These are phyloP conservation scores for Schoenoplectus tabernaemontani DNA, from an alignment of 202 grass and related monocot genomes.

Conservation along the genomic window DNA sequence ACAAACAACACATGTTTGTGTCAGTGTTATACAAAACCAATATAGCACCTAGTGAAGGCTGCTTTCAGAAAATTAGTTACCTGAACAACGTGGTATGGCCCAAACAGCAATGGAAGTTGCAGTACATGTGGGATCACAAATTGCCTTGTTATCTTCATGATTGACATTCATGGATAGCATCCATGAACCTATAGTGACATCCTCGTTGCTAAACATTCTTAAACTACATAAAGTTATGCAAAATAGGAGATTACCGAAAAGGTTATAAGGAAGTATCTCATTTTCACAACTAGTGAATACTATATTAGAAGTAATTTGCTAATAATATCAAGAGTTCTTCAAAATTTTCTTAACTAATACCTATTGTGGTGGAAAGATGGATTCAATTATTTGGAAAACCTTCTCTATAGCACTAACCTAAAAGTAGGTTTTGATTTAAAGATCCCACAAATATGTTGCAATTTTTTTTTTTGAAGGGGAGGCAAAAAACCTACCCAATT, in stretches of 20 bases:
- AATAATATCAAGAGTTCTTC: background rate
- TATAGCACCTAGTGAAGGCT: background rate
- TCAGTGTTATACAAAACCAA: background rate
- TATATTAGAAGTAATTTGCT: slow-evolving; percentile 4
- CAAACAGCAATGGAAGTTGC: slow-evolving; percentile 78
- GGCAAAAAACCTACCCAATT: too few species aligned
- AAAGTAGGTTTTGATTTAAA: background rate
- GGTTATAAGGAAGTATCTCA: background rate
- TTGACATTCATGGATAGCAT: slow-evolving; percentile 95
- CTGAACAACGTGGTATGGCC: slow-evolving; percentile 73
- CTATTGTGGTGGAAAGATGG: background rate
- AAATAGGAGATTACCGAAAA: background rate
- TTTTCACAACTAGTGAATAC: background rate
- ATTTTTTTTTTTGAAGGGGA: too few species aligned
- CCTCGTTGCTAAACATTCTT: slow-evolving; percentile 96
- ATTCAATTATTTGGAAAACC: background rate
- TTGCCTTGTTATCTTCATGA: slow-evolving; percentile 81
- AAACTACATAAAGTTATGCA: slow-evolving; percentile 43
- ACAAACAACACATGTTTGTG: background rate
- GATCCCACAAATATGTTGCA: background rate
- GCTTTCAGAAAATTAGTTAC: slow-evolving; percentile 27
- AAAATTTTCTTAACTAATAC: background rate
- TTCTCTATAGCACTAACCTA: background rate
- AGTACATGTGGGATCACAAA: slow-evolving; percentile 72
- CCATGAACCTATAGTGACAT: slow-evolving; percentile 87